Evolutionary conservation across 495 filamentous ascomycete species (phyloP).

Genomic region (Beverwykella pulmonaria): DNA sequence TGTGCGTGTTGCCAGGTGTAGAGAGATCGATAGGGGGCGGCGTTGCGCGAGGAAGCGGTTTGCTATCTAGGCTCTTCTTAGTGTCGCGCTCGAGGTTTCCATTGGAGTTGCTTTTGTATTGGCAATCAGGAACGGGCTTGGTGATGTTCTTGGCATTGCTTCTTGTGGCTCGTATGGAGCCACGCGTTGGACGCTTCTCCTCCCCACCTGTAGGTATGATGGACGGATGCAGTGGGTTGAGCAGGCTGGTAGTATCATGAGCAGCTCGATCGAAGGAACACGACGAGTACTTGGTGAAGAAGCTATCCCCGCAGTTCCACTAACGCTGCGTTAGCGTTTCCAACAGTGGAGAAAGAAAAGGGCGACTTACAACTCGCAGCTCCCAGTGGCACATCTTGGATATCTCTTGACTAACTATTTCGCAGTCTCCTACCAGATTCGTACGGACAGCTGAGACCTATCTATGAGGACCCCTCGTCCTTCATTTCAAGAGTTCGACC

Average conservation of each 20-base stretch:
- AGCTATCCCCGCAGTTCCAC: conserved; percentile 38
- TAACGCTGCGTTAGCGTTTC: background rate
- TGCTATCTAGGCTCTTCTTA: background rate
- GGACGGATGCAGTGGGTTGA: conserved; percentile 32
- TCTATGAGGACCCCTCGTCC: background rate
- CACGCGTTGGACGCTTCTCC: background rate
- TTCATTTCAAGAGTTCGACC: background rate
- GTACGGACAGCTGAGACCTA: background rate
- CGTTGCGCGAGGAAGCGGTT: background rate
- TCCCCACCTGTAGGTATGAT: conserved; percentile 6
- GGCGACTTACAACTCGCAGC: conserved; percentile 21
- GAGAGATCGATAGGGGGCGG: background rate
- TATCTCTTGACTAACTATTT: background rate
- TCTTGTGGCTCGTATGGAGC: too few relatives aligned
- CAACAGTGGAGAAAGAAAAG: background rate
- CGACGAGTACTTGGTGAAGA: conserved; percentile 33
- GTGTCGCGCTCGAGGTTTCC: background rate
- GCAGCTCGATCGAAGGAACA: conserved; percentile 35
- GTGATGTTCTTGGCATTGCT: background rate
- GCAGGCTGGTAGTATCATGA: conserved; percentile 21
- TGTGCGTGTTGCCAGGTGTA: background rate
- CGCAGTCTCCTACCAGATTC: background rate
- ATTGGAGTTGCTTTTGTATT: background rate
- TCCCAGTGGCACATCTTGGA: conserved; percentile 28
- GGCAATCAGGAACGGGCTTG: background rate